Conservation (phyloP, 1,284 basidiomycete species). For the Cutaneotrichosporon mucoides region DNA sequence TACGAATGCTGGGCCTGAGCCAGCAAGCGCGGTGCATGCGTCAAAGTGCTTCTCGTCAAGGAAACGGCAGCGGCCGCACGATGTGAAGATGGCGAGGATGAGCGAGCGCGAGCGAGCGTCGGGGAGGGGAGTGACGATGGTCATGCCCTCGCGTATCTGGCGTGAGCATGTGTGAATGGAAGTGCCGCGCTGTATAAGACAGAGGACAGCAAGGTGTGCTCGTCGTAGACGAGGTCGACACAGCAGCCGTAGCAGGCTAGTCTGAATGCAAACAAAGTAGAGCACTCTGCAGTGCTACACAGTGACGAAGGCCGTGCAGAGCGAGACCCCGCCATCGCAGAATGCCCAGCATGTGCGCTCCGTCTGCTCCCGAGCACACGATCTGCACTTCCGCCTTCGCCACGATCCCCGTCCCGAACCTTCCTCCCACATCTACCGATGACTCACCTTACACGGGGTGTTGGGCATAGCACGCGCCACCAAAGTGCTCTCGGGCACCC, state of each 20-base stretch:
- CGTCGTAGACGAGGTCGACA: too few species aligned
- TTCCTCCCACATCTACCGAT: too few species aligned
- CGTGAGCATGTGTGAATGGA: background rate
- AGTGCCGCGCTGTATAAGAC: background rate
- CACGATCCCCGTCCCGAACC: too few species aligned
- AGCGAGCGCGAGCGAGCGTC: conserved; percentile 60
- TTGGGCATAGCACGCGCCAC: conserved; percentile 98
- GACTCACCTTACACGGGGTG: conserved; percentile 84
- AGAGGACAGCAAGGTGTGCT: background rate
- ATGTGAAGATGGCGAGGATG: conserved; percentile 87
- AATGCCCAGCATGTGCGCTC: too few species aligned
- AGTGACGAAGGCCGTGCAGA: too few species aligned
- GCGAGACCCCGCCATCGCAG: too few species aligned
- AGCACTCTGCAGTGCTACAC: too few species aligned
- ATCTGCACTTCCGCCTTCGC: too few species aligned
- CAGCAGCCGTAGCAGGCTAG: too few species aligned
- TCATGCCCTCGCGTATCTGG: conserved; percentile 97
- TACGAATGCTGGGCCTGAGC: conserved; percentile 94
- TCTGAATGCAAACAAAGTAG: too few species aligned
- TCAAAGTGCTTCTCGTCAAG: conserved; percentile 98
- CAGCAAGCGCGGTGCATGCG: conserved; percentile 93
- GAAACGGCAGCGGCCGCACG: conserved; percentile 88
- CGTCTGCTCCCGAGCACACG: too few species aligned
- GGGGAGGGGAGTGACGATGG: conserved; percentile 64
- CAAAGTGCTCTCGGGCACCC: conserved; percentile 71